Evolutionary conservation across 2,329 filamentous ascomycete species (phyloP).

Genomic region (Aspergillus fischeri): DNA sequence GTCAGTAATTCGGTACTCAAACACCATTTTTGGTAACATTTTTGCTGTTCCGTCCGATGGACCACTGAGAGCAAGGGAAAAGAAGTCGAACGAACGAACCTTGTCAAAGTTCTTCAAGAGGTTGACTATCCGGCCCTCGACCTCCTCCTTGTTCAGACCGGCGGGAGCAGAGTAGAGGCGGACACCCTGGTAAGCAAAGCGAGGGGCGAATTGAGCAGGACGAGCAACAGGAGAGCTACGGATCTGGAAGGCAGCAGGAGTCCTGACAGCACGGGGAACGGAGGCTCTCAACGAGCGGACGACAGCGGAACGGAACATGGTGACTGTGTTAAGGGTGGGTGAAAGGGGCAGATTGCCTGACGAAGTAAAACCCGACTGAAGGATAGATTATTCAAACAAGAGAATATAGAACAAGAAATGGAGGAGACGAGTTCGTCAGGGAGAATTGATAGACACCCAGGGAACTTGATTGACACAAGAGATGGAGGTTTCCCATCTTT

Average conservation of each 20-base stretch:
- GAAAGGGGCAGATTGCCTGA: background rate
- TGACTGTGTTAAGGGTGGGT: constrained; percentile 31
- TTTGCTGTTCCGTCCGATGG: background rate
- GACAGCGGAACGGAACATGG: constrained; percentile 86
- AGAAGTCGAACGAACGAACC: constrained; percentile 49
- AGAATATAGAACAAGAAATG: constrained; percentile 15
- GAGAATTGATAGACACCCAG: constrained; percentile 14
- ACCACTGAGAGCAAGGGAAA: constrained; percentile 3
- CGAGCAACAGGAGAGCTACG: constrained; percentile 59
- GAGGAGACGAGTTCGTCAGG: constrained; percentile 14
- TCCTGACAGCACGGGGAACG: constrained; percentile 49
- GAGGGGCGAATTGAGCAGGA: constrained; percentile 57
- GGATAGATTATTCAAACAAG: constrained; percentile 7
- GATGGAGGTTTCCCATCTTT: constrained; percentile 11
- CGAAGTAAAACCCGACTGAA: constrained; percentile 3
- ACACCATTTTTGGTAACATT: background rate
- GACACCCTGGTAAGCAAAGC: constrained; percentile 63
- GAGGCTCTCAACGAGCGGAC: constrained; percentile 68
- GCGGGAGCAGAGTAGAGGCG: constrained; percentile 83
- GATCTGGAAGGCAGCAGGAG: constrained; percentile 57
- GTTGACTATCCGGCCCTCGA: constrained; percentile 87
- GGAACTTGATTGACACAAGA: constrained; percentile 11
- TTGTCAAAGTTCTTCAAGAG: constrained; percentile 97
- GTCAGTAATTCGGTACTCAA: background rate
- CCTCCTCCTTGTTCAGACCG: constrained; percentile 74